These are phyloP conservation scores for Botrytis sinoallii DNA, from an alignment of 2,329 filamentous ascomycete genomes.

Conservation along the genomic window DNA sequence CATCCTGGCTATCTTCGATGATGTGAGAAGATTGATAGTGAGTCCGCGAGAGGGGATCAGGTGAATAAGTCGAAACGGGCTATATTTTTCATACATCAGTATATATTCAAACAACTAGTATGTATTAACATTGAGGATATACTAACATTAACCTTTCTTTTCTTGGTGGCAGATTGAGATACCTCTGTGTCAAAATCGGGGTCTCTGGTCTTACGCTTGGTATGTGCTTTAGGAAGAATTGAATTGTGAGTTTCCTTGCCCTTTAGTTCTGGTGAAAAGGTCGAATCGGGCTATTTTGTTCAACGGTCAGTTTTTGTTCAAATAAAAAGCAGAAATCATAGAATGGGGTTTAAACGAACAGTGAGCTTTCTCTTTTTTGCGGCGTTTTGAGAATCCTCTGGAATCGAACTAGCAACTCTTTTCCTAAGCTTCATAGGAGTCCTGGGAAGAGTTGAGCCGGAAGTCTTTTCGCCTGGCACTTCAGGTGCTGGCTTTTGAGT, in stretches of 20 bases:
- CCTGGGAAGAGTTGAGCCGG: neutral
- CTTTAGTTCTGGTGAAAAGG: neutral
- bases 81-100: neutral
- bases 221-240: neutral
- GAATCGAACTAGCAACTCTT: neutral
- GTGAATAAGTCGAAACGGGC: neutral
- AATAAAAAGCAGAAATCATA: neutral
- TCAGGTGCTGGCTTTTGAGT: neutral
- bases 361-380: neutral
- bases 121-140: neutral
- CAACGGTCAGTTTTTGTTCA: neutral
- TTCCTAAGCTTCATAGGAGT: neutral
- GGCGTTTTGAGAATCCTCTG: neutral
- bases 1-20: neutral
- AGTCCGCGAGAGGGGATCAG: neutral
- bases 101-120: neutral
- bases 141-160: slow-evolving; percentile 1
- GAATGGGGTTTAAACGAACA: neutral
- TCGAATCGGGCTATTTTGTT: neutral
- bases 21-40: neutral
- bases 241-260: neutral
- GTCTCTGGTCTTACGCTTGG: neutral
- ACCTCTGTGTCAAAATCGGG: no score
- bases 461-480: neutral
- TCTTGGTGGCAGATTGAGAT: neutral